Conservation (phyloP, 2,329 filamentous ascomycete species). For the Plenodomus lindquistii region DNA sequence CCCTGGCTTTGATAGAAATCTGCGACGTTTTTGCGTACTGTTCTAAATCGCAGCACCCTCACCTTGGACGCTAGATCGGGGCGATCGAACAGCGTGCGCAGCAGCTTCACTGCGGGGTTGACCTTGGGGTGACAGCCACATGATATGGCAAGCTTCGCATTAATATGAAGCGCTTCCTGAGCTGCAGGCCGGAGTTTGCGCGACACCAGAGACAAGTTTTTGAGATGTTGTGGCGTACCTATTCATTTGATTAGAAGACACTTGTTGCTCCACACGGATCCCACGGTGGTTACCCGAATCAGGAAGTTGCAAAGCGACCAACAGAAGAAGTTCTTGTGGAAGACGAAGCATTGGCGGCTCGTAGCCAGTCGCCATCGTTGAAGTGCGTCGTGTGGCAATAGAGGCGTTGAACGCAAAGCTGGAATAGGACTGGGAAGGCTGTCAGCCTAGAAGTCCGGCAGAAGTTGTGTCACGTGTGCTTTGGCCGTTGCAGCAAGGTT, state of each 20-base stretch:
- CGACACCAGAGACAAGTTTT: conserved; percentile 18
- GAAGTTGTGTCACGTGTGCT: not conserved
- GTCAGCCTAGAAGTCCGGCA: not conserved
- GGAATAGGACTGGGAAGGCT: not conserved
- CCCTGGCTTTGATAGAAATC: conserved; percentile 15
- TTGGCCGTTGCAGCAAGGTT: not conserved
- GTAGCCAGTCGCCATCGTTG: not conserved
- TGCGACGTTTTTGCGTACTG: conserved; percentile 18
- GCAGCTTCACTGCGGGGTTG: conserved; percentile 20
- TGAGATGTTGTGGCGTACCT: conserved; percentile 12
- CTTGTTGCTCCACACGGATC: not conserved
- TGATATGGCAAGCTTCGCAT: conserved; percentile 14
- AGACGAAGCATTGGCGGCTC: conserved; percentile 12
- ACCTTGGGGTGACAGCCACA: conserved; percentile 21
- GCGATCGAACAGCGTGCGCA: conserved; percentile 26
- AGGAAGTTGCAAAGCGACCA: conserved; percentile 16
- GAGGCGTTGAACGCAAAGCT: not conserved
- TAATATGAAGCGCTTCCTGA: conserved; percentile 20
- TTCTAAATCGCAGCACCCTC: conserved; percentile 18
- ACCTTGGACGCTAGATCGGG: conserved; percentile 25
- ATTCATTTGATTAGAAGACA: not conserved
- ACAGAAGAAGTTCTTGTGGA: conserved; percentile 26
- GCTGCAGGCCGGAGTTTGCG: conserved; percentile 20
- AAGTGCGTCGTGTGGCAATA: not conserved
- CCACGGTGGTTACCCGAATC: conserved; percentile 7